A percentile compares a stretch with the other conserved stretches of the same genome.
Evolutionary conservation across 179 eudicot genomes (phyloP).

Genomic region (Gypsophila paniculata): DNA sequence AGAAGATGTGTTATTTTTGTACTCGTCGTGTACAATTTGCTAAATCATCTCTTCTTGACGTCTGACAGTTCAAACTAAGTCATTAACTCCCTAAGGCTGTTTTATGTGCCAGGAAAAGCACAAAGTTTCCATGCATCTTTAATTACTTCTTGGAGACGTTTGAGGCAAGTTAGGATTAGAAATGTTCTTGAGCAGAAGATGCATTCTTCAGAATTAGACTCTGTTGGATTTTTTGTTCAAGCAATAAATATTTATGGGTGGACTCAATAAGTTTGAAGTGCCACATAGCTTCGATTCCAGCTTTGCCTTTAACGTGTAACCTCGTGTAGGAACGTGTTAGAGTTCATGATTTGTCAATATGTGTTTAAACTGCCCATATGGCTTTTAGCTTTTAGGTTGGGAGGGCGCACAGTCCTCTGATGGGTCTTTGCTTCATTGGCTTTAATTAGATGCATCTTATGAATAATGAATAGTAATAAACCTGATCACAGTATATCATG

Average conservation of each 20-base stretch:
- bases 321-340: background rate
- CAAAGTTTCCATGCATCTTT: background rate
- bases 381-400: background rate
- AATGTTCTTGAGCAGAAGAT: background rate
- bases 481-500: background rate
- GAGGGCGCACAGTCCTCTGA: background rate
- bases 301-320: background rate
- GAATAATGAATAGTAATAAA: background rate
- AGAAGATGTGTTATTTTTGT: background rate
- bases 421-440: background rate
- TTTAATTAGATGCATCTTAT: background rate
- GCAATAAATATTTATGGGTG: background rate
- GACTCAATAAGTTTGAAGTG: too few relatives aligned
- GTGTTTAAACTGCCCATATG: background rate
- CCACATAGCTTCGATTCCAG: background rate
- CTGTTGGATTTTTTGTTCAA: background rate
- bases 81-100: background rate
- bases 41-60: background rate
- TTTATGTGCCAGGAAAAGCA: background rate
- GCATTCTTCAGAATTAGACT: background rate
- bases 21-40: background rate
- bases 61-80: background rate
- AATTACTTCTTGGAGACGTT: background rate
- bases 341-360: background rate
- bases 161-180: background rate